Percentiles rank a stretch among this genome's conserved stretches.
phyloP scores from a whole-genome alignment of 1,284 basidiomycete species.

The Fomitopsis pinicola region DNA sequence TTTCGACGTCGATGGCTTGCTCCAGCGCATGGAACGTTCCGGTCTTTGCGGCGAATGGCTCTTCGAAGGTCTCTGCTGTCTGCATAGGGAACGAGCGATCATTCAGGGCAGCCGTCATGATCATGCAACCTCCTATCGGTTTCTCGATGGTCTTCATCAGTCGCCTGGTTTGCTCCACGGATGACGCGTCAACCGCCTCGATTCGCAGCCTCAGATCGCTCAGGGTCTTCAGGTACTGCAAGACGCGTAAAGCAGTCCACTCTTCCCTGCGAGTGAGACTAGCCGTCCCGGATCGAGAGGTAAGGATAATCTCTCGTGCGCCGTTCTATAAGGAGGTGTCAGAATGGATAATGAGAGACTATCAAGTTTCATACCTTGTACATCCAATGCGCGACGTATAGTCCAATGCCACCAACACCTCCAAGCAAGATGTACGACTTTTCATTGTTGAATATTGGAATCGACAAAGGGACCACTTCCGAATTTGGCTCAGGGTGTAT shows the following conservation, averaged over 20 bases:
- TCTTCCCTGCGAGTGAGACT: slow-evolving; percentile 13
- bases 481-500: background rate
- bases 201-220: slow-evolving; percentile 26
- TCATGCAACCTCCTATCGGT: slow-evolving; percentile 31
- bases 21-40: slow-evolving; percentile 26
- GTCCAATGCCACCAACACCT: slow-evolving; percentile 21
- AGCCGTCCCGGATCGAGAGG: slow-evolving; percentile 29
- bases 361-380: slow-evolving; percentile 25
- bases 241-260: slow-evolving; percentile 19
- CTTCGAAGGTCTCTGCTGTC: slow-evolving; percentile 26
- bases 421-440: slow-evolving; percentile 18
- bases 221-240: slow-evolving; percentile 20
- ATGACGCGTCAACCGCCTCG: slow-evolving; percentile 28
- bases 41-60: slow-evolving; percentile 27
- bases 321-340: slow-evolving; percentile 24
- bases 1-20: slow-evolving; percentile 12
- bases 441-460: slow-evolving; percentile 3
- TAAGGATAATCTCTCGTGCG: slow-evolving; percentile 30
- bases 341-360: too few species aligned
- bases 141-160: slow-evolving; percentile 6
- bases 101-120: slow-evolving; percentile 28
- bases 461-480: background rate
- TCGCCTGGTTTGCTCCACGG: slow-evolving; percentile 12
- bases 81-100: slow-evolving; percentile 30
- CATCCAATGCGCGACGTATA: slow-evolving; percentile 35